Conservation (phyloP, 805 yeast genomes). For the Zygotorulaspora sp. region DNA sequence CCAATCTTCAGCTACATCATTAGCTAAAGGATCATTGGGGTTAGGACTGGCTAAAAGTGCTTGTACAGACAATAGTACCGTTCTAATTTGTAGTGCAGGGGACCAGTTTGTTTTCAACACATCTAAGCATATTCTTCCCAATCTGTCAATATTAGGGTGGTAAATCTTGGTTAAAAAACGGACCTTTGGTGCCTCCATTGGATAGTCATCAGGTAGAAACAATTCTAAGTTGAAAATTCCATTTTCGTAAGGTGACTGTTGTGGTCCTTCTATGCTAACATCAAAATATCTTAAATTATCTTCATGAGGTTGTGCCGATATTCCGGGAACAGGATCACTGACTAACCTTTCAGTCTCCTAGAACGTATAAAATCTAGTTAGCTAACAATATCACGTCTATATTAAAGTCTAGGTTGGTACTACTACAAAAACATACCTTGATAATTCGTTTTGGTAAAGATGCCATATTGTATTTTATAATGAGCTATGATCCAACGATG, state of each 20-base stretch:
- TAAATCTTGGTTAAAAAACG: constrained; percentile 90
- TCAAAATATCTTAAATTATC: constrained; percentile 90
- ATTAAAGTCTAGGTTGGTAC: neutral
- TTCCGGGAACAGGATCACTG: constrained; percentile 96
- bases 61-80: constrained; percentile 84
- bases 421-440: constrained; percentile 47
- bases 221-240: constrained; percentile 77
- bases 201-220: constrained; percentile 93
- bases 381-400: constrained; percentile 1
- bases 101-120: constrained; percentile 95
- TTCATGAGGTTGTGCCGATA: constrained; percentile 87
- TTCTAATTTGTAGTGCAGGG: constrained; percentile 93
- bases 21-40: constrained; percentile 97
- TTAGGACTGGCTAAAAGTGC: constrained; percentile 94
- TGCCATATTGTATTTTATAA: too few species aligned
- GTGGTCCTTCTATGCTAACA: constrained; percentile 89
- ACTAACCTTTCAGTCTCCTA: constrained; percentile 88
- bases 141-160: constrained; percentile 93
- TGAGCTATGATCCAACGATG: too few species aligned
- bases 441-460: constrained; percentile 84
- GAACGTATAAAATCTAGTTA: constrained; percentile 2
- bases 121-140: constrained; percentile 93
- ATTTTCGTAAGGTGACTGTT: constrained; percentile 87
- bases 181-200: constrained; percentile 96
- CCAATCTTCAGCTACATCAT: constrained; percentile 97